Conservation (phyloP, 768 basidiomycete species). For the Mycena chlorophos region DNA sequence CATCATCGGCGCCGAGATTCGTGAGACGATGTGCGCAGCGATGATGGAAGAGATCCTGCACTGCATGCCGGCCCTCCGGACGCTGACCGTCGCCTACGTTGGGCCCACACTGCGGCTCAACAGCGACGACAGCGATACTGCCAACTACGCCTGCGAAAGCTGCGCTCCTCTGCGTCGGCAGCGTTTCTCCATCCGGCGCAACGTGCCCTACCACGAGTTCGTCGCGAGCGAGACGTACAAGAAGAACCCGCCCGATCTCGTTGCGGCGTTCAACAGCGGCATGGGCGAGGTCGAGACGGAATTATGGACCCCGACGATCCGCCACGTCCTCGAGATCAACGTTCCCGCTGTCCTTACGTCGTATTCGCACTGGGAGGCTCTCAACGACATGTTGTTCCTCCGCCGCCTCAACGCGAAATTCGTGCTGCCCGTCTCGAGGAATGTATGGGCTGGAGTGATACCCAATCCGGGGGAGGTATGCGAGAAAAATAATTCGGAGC, state of each 20-base stretch:
- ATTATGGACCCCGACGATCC: constrained; percentile 2
- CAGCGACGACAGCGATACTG: not conserved
- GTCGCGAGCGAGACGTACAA: not conserved
- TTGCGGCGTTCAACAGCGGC: constrained; percentile 12
- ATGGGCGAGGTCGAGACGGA: constrained; percentile 9
- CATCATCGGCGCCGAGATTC: not conserved
- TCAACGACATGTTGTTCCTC: not conserved
- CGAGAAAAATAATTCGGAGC: not conserved
- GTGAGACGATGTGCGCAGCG: not conserved
- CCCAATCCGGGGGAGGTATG: not conserved
- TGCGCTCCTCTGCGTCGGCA: not conserved
- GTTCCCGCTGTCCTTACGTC: constrained; percentile 8
- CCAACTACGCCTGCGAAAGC: not conserved
- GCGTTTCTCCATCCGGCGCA: not conserved
- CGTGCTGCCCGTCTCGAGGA: not conserved
- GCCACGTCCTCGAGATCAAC: not conserved
- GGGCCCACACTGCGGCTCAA: not conserved
- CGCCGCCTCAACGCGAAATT: not conserved
- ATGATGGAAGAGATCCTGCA: not conserved
- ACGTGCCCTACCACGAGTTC: constrained; percentile 10
- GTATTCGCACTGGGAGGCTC: constrained; percentile 1
- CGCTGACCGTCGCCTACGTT: not conserved
- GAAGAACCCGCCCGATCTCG: constrained; percentile 5
- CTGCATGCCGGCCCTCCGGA: not conserved
- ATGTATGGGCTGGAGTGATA: constrained; percentile 4